A percentile compares a stretch with the other conserved stretches of the same genome.
Conservation (phyloP, 2,329 filamentous ascomycete species). For the Trichoderma gracile region DNA sequence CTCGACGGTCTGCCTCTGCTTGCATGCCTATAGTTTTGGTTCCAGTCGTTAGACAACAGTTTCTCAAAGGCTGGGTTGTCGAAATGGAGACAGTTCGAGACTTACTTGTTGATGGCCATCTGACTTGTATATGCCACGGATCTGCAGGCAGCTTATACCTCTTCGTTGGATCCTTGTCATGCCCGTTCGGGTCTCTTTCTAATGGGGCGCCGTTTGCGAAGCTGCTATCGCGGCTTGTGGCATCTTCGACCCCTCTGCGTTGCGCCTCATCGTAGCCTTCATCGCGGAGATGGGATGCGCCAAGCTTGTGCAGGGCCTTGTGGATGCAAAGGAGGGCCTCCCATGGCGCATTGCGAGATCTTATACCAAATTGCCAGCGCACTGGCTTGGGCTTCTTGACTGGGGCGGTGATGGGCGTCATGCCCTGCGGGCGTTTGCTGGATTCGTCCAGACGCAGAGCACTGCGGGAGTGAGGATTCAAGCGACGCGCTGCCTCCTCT, state of each 20-base stretch:
- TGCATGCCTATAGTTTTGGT: conserved; percentile 11
- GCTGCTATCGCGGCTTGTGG: conserved; percentile 43
- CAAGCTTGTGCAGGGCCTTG: conserved; percentile 83
- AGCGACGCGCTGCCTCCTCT: conserved; percentile 73
- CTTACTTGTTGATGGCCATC: conserved; percentile 82
- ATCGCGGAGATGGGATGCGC: conserved; percentile 80
- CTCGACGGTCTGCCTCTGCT: conserved; percentile 8
- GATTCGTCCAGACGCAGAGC: conserved; percentile 67
- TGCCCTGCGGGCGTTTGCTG: conserved; percentile 58
- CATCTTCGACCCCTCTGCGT: conserved; percentile 43
- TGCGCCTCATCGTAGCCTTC: conserved; percentile 57
- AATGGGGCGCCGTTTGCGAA: conserved; percentile 43
- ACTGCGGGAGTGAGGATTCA: conserved; percentile 82
- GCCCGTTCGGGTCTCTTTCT: conserved; percentile 39
- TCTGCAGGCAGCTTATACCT: conserved; percentile 88
- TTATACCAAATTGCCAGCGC: conserved; percentile 97
- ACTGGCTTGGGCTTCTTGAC: conserved; percentile 74
- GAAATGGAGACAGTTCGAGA: conserved; percentile 32
- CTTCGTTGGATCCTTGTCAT: conserved; percentile 52
- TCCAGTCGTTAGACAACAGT: conserved; percentile 8
- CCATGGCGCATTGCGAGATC: conserved; percentile 88
- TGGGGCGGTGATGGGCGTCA: conserved; percentile 62
- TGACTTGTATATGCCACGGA: conserved; percentile 90
- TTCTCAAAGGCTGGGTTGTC: background rate
- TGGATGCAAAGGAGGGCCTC: conserved; percentile 96